These are phyloP conservation scores for Trichomonascaceae sp. DNA, from an alignment of 1,139 yeast genomes.

Conservation along the genomic window DNA sequence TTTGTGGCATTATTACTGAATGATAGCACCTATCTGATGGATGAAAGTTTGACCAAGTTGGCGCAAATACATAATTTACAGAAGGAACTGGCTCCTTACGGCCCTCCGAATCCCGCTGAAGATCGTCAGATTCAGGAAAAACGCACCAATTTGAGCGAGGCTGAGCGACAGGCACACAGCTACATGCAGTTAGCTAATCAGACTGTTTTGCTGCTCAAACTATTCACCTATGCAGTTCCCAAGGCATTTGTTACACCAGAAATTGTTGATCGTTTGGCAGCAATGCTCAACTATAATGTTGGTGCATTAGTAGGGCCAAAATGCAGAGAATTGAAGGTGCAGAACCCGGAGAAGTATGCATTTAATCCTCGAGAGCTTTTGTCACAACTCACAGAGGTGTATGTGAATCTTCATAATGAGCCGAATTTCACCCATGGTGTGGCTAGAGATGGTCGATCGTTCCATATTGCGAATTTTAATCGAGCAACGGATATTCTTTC, in stretches of 20 bases:
- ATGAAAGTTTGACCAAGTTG: slow-evolving; percentile 80
- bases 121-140: slow-evolving; percentile 42
- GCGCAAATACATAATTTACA: slow-evolving; percentile 72
- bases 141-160: slow-evolving; percentile 45
- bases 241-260: slow-evolving; percentile 81
- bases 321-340: slow-evolving; percentile 81
- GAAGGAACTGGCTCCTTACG: slow-evolving; percentile 38
- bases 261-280: slow-evolving; percentile 87
- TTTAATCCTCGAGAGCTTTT: slow-evolving; percentile 76
- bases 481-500: slow-evolving; percentile 65
- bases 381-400: slow-evolving; percentile 65
- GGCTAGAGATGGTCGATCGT: slow-evolving; percentile 87
- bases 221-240: slow-evolving; percentile 85
- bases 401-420: slow-evolving; percentile 61
- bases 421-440: slow-evolving; percentile 69
- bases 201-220: slow-evolving; percentile 68
- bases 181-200: slow-evolving; percentile 80
- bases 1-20: slow-evolving; percentile 93
- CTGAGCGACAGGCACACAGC: slow-evolving; percentile 75
- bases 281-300: slow-evolving; percentile 89
- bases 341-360: slow-evolving; percentile 73
- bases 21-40: slow-evolving; percentile 85
- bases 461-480: slow-evolving; percentile 54
- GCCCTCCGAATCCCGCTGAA: slow-evolving; percentile 14
- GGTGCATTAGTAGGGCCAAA: slow-evolving; percentile 92